A percentile compares a stretch with the other conserved stretches of the same genome.
Evolutionary conservation across 768 basidiomycete genomes (phyloP).

Genomic region (Inosperma sp.): DNA sequence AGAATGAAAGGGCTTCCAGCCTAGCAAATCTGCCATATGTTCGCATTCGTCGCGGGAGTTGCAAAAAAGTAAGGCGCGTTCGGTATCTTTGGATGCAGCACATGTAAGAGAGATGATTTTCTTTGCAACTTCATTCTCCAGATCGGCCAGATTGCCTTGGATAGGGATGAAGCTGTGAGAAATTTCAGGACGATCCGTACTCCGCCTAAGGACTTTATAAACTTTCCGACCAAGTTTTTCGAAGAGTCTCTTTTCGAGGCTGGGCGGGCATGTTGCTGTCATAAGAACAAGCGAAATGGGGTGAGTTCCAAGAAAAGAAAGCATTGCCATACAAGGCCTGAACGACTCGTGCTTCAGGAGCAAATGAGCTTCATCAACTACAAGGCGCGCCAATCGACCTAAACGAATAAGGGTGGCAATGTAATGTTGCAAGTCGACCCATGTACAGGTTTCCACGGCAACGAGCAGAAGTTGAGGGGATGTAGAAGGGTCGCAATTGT

Average conservation of each 20-base stretch:
- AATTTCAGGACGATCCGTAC: conserved; percentile 5
- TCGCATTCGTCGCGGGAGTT: conserved; percentile 4
- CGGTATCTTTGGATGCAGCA: background rate
- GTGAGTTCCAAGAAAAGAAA: background rate
- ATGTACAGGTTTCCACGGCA: background rate
- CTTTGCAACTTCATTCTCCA: conserved; percentile 1
- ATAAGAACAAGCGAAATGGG: conserved; percentile 1
- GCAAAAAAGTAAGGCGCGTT: conserved; percentile 3
- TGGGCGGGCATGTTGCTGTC: background rate
- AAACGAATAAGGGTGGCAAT: conserved; percentile 1
- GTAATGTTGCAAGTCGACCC: background rate
- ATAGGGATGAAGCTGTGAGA: conserved; percentile 3
- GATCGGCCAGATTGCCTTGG: background rate
- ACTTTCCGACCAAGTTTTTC: background rate
- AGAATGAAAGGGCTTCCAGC: background rate
- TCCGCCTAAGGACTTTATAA: conserved; percentile 1
- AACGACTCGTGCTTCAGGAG: conserved; percentile 1
- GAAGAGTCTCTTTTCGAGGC: background rate
- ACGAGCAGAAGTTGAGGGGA: conserved; percentile 1
- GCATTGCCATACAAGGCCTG: background rate
- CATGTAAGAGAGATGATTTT: background rate
- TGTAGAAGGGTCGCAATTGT: background rate
- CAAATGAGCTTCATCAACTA: conserved; percentile 2
- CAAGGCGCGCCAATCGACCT: background rate
- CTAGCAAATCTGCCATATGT: background rate